Base-by-base conservation (phyloP, 208 protist genomes). In the Crithidia expoeki region DNA sequence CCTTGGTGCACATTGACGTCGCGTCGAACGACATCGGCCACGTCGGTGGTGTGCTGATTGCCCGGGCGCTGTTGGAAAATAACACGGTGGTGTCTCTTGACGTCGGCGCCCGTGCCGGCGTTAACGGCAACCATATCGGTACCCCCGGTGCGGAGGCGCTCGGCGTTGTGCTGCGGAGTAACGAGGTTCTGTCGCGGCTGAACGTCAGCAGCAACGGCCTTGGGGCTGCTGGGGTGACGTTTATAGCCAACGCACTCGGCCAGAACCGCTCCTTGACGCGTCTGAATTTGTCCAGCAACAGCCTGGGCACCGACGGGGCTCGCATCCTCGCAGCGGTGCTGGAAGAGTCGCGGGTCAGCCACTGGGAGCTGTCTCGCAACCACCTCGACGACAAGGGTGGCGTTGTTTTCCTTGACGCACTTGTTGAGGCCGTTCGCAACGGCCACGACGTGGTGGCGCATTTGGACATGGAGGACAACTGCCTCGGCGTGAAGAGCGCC, bases 101-200 rank as follows among this genome's bases (percentile, higher is more conserved):
- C 73, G 62, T 98, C 17, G 88, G 90, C 50, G 92, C 90, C 0
- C 80, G 88, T 33, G 89, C 86, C 14, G 94, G 94, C 6, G 81
- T 95, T 11, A 97, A 96, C 58, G 86, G 92, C 30, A 98, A 98
- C 68, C 94, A 98, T 81, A 92, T 98, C 40, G 86, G 90, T 38
- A 88, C 73, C 1, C 81, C 72, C 14, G 95, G 95, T 5, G 93
- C 90, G 32, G 68, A 92, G 67, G 88, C 88, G 12, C 67, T 98
- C 23, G 91, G 89, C 1, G 57, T 77, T 16, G 76, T 97, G 52
- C 84, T 98, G 34, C 63, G 64, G 27, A 59, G 55, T n/a, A 98
- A 97, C 69, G 60, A 86, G 49, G 86, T 94, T 5, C 78, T 98
- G n/a, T 83, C 84, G 14, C 72, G 85, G 64, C 86, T 98, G 11